These are phyloP conservation scores for Hansenula lynferdii DNA, from an alignment of 1,139 yeast species.

Conservation along the genomic window DNA sequence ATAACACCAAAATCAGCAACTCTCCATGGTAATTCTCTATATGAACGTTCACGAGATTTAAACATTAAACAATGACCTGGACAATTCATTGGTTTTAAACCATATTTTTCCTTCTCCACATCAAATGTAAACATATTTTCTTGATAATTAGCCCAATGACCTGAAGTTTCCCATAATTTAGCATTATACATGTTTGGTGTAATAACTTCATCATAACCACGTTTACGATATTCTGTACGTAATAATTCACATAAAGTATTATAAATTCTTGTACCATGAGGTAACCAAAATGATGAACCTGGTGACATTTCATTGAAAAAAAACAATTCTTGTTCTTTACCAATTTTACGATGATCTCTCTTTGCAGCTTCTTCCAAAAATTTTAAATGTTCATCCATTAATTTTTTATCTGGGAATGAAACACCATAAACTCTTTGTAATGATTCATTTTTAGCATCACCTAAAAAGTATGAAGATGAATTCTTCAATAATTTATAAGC, in stretches of 20 bases:
- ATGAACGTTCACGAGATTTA: slow-evolving; percentile 83
- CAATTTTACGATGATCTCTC: slow-evolving; percentile 97
- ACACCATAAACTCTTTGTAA: slow-evolving; percentile 98
- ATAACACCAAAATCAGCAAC: slow-evolving; percentile 94
- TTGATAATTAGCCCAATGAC: slow-evolving; percentile 97
- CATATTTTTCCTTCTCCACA: slow-evolving; percentile 84
- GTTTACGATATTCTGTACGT: slow-evolving; percentile 76
- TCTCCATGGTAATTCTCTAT: slow-evolving; percentile 93
- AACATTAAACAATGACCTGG: slow-evolving; percentile 96
- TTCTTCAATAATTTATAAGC: slow-evolving; percentile 92
- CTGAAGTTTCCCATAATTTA: slow-evolving; percentile 95
- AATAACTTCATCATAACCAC: slow-evolving; percentile 97
- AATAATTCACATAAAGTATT: slow-evolving; percentile 74
- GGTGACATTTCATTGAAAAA: slow-evolving; percentile 96
- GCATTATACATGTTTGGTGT: slow-evolving; percentile 97
- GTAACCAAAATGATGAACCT: slow-evolving; percentile 97
- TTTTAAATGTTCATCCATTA: slow-evolving; percentile 92
- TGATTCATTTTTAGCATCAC: slow-evolving; percentile 89
- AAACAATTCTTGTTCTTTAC: slow-evolving; percentile 94
- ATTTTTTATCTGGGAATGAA: slow-evolving; percentile 97
- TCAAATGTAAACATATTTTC: slow-evolving; percentile 97
- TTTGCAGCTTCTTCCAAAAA: slow-evolving; percentile 95
- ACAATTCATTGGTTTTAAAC: slow-evolving; percentile 97
- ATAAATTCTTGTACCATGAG: slow-evolving; percentile 96
- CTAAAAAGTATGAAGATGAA: slow-evolving; percentile 94